phyloP scores from a whole-genome alignment of 805 yeast genomes.

The Yamadazyma philogaea region DNA sequence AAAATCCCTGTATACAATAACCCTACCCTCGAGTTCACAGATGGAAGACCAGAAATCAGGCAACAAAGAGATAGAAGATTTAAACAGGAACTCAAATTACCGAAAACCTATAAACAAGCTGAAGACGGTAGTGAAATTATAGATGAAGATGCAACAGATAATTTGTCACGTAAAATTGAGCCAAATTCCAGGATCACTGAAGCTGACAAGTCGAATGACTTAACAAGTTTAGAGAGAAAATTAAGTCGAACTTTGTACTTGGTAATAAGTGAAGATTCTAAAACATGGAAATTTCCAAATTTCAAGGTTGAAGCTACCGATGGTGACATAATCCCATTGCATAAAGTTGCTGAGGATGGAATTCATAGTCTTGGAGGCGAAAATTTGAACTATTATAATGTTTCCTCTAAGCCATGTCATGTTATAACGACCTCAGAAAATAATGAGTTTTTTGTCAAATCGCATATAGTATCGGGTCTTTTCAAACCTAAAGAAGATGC shows the following conservation, averaged over 20 bases:
- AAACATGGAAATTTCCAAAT: slow-evolving; percentile 79
- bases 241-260: slow-evolving; percentile 79
- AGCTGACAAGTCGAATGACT: slow-evolving; percentile 67
- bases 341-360: slow-evolving; percentile 71
- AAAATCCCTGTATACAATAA: slow-evolving; percentile 69
- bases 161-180: slow-evolving; percentile 63
- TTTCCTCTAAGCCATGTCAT: slow-evolving; percentile 86
- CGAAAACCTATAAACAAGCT: slow-evolving; percentile 52
- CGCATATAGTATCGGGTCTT: slow-evolving; percentile 83
- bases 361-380: slow-evolving; percentile 70
- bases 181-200: slow-evolving; percentile 71
- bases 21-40: slow-evolving; percentile 74
- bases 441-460: slow-evolving; percentile 72
- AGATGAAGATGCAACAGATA: slow-evolving; percentile 41
- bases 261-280: slow-evolving; percentile 48
- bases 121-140: slow-evolving; percentile 27
- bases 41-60: slow-evolving; percentile 81
- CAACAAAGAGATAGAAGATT: slow-evolving; percentile 85
- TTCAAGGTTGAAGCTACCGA: slow-evolving; percentile 33
- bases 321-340: slow-evolving; percentile 50
- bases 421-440: slow-evolving; percentile 46
- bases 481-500: slow-evolving; percentile 46
- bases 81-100: slow-evolving; percentile 76
- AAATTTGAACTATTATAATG: slow-evolving; percentile 79
- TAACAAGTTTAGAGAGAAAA: slow-evolving; percentile 70